Evolutionary conservation across 2,329 filamentous ascomycete species (phyloP).

Genomic region (Colletotrichum australisinense): DNA sequence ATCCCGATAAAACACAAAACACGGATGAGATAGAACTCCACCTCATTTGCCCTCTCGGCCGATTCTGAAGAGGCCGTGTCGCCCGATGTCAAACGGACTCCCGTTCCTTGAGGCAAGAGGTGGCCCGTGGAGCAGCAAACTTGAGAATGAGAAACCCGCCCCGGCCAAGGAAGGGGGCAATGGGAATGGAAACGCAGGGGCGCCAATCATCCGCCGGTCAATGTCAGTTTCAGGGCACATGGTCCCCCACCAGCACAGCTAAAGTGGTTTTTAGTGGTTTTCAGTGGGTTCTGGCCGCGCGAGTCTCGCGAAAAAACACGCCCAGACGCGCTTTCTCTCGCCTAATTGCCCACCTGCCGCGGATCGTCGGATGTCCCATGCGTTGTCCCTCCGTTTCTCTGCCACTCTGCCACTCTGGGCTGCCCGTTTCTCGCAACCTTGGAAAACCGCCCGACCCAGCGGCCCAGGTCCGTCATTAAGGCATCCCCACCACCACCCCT

Average conservation of each 20-base stretch:
- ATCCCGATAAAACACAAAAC: background rate
- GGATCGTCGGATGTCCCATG: slow-evolving; percentile 27
- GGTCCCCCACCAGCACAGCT: background rate
- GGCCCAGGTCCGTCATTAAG: background rate
- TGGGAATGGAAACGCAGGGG: background rate
- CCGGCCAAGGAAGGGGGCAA: background rate
- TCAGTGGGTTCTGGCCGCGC: slow-evolving; percentile 9
- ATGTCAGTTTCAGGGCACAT: slow-evolving; percentile 27
- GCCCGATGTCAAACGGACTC: background rate
- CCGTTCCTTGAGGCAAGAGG: background rate
- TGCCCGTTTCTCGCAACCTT: background rate
- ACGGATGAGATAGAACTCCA: background rate
- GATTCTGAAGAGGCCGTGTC: background rate
- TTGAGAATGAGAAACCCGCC: background rate
- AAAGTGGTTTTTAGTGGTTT: slow-evolving; percentile 15
- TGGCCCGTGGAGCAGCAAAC: background rate
- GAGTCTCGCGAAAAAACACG: slow-evolving; percentile 35
- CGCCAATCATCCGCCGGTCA: slow-evolving; percentile 20
- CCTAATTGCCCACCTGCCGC: background rate
- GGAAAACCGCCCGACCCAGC: slow-evolving; percentile 17
- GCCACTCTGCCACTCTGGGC: too few relatives aligned
- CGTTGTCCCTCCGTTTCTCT: background rate
- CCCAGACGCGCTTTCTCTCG: slow-evolving; percentile 18
- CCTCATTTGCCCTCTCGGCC: background rate
- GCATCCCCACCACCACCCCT: background rate